Conservation (phyloP, 768 basidiomycete genomes). For the Mrakia blollopis region DNA sequence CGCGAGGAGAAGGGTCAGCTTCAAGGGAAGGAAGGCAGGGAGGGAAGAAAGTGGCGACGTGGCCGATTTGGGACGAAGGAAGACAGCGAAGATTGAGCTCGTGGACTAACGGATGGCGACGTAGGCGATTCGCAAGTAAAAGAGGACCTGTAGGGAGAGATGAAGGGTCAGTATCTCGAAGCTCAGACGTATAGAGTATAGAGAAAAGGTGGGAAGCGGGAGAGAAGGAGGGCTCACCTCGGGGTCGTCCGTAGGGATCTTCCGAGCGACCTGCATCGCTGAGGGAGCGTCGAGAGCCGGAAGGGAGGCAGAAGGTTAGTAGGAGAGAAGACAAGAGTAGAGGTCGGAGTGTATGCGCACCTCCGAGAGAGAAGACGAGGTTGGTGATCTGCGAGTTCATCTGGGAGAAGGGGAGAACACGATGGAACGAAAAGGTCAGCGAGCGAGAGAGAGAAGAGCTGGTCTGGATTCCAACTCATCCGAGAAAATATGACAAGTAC, state of each 20-base stretch:
- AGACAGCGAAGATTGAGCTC: background rate
- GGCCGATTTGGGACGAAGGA: background rate
- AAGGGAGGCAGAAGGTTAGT: background rate
- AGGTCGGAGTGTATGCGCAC: slow-evolving; percentile 48
- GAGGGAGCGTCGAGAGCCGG: background rate
- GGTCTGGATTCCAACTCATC: background rate
- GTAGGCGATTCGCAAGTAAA: slow-evolving; percentile 79
- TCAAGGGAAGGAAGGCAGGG: background rate
- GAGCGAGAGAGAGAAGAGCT: background rate
- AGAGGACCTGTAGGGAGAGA: slow-evolving; percentile 49
- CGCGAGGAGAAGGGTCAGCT: background rate
- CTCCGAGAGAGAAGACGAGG: slow-evolving; percentile 81
- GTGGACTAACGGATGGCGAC: slow-evolving; percentile 60
- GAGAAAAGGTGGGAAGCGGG: background rate
- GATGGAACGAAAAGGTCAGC: background rate
- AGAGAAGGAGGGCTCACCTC: slow-evolving; percentile 39
- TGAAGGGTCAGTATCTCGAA: background rate
- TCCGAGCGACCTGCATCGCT: slow-evolving; percentile 59
- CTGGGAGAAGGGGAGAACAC: slow-evolving; percentile 36
- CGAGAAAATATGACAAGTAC: too few relatives aligned
- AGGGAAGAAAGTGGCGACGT: slow-evolving; percentile 1
- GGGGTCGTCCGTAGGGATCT: slow-evolving; percentile 86
- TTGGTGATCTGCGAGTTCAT: slow-evolving; percentile 77
- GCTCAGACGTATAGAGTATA: background rate
- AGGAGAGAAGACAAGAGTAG: background rate